These are phyloP conservation scores for Ophiostoma perfectum DNA, from an alignment of 2,329 filamentous ascomycete genomes.

Conservation along the genomic window DNA sequence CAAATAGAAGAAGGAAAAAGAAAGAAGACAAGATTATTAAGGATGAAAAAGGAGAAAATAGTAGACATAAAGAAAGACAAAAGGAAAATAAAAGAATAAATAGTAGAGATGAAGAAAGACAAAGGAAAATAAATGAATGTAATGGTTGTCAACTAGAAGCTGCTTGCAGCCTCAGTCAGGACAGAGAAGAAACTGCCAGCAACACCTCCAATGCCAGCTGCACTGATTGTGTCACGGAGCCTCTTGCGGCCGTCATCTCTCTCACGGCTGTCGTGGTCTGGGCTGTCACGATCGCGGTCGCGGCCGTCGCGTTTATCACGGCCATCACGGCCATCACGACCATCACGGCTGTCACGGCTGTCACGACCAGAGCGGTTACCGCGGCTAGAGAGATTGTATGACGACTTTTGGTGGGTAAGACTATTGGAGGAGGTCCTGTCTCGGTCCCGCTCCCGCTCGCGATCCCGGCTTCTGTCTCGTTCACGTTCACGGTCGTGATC, in stretches of 20 bases:
- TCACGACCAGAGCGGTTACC: conserved; percentile 20
- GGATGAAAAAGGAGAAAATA: not conserved
- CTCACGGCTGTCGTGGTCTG: conserved; percentile 17
- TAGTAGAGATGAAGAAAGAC: not conserved
- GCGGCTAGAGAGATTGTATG: not conserved
- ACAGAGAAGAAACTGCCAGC: conserved; percentile 55
- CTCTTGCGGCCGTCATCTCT: conserved; percentile 36
- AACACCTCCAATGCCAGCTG: conserved; percentile 56
- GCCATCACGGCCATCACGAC: conserved; percentile 10
- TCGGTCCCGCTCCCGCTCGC: conserved; percentile 30
- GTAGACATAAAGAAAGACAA: not conserved
- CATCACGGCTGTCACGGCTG: conserved; percentile 14
- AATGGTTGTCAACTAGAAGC: conserved; percentile 24
- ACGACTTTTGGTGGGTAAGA: not conserved
- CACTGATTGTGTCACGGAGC: conserved; percentile 48
- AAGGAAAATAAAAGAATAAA: not conserved
- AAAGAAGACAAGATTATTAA: not conserved
- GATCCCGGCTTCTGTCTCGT: conserved; percentile 32
- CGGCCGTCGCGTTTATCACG: conserved; percentile 11
- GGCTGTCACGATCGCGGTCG: not conserved
- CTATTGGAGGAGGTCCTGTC: not conserved
- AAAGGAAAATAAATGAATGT: conserved; percentile 3
- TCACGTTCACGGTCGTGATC: conserved; percentile 24
- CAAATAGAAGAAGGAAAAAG: not conserved
- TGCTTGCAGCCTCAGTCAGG: conserved; percentile 50